Percentiles rank a stretch among this genome's conserved stretches.
phyloP scores from a whole-genome alignment of 164 flowering plant genomes.

The Aristolochia fimbriata region DNA sequence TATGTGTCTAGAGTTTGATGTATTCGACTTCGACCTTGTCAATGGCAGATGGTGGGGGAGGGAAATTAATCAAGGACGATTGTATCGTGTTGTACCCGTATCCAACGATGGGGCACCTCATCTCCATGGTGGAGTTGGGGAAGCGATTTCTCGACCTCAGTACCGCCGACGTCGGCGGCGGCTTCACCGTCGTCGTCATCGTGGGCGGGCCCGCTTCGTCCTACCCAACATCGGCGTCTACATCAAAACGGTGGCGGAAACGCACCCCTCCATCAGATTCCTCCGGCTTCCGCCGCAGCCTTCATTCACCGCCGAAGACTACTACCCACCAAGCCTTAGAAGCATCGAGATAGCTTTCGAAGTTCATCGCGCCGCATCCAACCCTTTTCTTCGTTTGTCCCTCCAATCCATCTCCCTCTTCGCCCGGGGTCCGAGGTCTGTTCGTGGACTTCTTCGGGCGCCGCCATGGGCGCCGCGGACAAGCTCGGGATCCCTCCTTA shows the following conservation, averaged over 20 bases:
- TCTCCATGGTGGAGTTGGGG: conserved; percentile 30
- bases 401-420: conserved; percentile 15
- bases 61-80: neutral
- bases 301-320: conserved; percentile 21
- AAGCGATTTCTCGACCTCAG: conserved; percentile 15
- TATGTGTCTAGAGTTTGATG: no score
- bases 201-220: conserved; percentile 10
- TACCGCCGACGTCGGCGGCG: no score
- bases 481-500: conserved; percentile 18
- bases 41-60: no score
- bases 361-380: conserved; percentile 19
- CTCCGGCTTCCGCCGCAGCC: conserved; percentile 14
- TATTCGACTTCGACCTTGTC: no score
- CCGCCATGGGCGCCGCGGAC: conserved; percentile 12
- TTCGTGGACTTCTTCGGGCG: conserved; percentile 29
- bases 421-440: conserved; percentile 12
- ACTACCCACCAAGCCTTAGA: conserved; percentile 13
- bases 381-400: conserved; percentile 16
- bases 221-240: conserved; percentile 15
- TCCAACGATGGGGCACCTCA: conserved; percentile 26
- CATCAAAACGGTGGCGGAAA: conserved; percentile 11
- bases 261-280: conserved; percentile 20
- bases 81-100: conserved; percentile 11
- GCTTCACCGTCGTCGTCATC: conserved; percentile 18
- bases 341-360: conserved; percentile 3